phyloP scores from a whole-genome alignment of 371 early-diverging fungal species.

The Mucor lusitanicus region DNA sequence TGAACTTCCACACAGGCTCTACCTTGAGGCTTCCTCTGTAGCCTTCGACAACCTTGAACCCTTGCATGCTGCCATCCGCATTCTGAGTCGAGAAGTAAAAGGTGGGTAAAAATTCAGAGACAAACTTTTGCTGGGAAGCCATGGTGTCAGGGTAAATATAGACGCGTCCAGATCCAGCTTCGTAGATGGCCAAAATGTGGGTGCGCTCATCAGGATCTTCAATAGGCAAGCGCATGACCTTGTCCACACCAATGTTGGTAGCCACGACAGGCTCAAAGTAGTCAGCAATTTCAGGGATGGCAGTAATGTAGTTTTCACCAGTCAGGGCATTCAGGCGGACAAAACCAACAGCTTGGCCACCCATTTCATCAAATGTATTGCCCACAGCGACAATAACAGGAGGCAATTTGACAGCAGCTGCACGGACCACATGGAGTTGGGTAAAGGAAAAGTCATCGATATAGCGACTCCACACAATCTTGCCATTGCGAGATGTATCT shows the following conservation, averaged over 20 bases:
- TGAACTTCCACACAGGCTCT: conserved; percentile 59
- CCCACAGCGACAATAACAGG: conserved; percentile 74
- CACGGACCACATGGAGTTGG: conserved; percentile 64
- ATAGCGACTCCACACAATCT: conserved; percentile 74
- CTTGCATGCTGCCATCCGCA: conserved; percentile 39
- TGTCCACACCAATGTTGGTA: conserved; percentile 50
- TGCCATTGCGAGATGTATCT: conserved; percentile 73
- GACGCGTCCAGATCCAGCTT: conserved; percentile 60
- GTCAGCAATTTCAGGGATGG: conserved; percentile 30
- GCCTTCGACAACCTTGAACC: conserved; percentile 54
- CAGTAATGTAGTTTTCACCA: conserved; percentile 59
- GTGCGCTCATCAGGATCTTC: conserved; percentile 73
- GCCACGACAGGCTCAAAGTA: conserved; percentile 56
- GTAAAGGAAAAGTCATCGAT: conserved; percentile 45
- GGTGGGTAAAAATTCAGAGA: conserved; percentile 36
- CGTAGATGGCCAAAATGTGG: conserved; percentile 62
- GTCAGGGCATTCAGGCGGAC: conserved; percentile 75
- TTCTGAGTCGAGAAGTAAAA: conserved; percentile 61
- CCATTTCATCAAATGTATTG: conserved; percentile 40
- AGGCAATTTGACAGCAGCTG: conserved; percentile 69
- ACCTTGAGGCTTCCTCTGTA: conserved; percentile 57
- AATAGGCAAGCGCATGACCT: conserved; percentile 63
- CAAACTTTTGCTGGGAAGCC: conserved; percentile 52
- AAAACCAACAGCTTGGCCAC: conserved; percentile 45
- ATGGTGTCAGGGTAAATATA: conserved; percentile 63